Percentiles rank a stretch among this genome's conserved stretches.
Conservation (phyloP, 495 filamentous ascomycete genomes). For the Lindgomyces ingoldianus region DNA sequence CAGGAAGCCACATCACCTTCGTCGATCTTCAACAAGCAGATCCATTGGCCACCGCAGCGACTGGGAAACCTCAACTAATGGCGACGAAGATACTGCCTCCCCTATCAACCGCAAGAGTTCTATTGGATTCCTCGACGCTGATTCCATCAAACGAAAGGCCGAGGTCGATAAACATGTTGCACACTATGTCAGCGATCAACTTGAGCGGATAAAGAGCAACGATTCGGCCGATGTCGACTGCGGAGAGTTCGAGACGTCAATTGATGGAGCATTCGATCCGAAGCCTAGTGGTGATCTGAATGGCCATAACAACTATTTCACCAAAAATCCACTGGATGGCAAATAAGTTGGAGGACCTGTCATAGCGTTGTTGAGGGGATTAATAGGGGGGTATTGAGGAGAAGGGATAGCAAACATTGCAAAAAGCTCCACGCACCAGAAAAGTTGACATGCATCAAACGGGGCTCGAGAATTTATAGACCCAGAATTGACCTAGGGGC, state of each 20-base stretch:
- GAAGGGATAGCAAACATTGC: too few species aligned
- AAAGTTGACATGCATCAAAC: conserved; percentile 7
- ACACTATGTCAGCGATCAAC: conserved; percentile 45
- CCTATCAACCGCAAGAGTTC: conserved; percentile 37
- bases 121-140: conserved; percentile 39
- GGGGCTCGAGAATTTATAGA: conserved; percentile 1
- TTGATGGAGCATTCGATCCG: conserved; percentile 36
- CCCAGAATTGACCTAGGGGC: conserved; percentile 13
- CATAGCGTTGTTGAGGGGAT: not conserved
- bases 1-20: conserved; percentile 55
- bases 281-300: conserved; percentile 18
- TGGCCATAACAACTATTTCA: conserved; percentile 21
- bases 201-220: conserved; percentile 40
- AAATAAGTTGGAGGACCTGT: not conserved
- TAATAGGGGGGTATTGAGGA: too few species aligned
- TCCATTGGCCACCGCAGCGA: conserved; percentile 88
- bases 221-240: conserved; percentile 24
- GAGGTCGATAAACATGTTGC: conserved; percentile 45
- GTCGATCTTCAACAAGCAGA: conserved; percentile 78
- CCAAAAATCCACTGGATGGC: not conserved
- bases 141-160: conserved; percentile 39
- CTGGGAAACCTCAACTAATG: conserved; percentile 58
- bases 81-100: conserved; percentile 44
- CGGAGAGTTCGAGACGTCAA: conserved; percentile 44
- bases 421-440: not conserved